These are phyloP conservation scores for Cyphellophora europaea DNA, from an alignment of 2,329 filamentous ascomycete genomes.

Conservation along the genomic window DNA sequence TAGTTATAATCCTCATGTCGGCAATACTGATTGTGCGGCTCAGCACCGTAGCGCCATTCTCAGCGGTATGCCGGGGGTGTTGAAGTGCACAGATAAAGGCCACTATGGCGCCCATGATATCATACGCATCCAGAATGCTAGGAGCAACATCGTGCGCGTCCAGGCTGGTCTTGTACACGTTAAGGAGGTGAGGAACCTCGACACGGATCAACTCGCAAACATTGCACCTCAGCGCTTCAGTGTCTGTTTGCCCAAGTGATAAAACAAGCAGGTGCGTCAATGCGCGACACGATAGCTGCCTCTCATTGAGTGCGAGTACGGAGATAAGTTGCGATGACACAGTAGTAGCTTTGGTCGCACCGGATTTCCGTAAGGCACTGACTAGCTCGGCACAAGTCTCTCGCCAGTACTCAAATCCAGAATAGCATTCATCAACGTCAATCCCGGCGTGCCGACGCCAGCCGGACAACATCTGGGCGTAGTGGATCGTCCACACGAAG, in stretches of 20 bases:
- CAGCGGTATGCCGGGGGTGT: too few relatives aligned
- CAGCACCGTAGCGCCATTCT: background rate
- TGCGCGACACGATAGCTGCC: too few relatives aligned
- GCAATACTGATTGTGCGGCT: background rate
- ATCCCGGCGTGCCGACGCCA: background rate
- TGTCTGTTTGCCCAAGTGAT: background rate
- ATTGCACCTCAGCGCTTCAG: background rate
- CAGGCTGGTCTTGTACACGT: background rate
- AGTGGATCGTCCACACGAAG: slow-evolving; percentile 3
- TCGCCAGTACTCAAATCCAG: slow-evolving; percentile 2
- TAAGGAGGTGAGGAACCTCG: background rate
- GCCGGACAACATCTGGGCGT: slow-evolving; percentile 2
- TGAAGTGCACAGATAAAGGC: background rate
- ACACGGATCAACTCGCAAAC: background rate
- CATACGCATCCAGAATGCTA: background rate
- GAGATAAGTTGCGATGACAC: background rate
- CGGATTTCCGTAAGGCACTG: background rate
- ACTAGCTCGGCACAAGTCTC: slow-evolving; percentile 1
- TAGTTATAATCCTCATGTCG: slow-evolving; percentile 1
- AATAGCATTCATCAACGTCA: slow-evolving; percentile 1
- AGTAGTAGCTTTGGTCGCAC: background rate
- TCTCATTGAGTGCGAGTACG: too few relatives aligned
- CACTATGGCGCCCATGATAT: background rate
- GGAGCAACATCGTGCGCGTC: background rate
- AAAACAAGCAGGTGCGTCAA: background rate